Percentiles rank a stretch among this genome's conserved stretches.
Conservation (phyloP, 805 yeast genomes). For the Saccharomycopsis schoenii region DNA sequence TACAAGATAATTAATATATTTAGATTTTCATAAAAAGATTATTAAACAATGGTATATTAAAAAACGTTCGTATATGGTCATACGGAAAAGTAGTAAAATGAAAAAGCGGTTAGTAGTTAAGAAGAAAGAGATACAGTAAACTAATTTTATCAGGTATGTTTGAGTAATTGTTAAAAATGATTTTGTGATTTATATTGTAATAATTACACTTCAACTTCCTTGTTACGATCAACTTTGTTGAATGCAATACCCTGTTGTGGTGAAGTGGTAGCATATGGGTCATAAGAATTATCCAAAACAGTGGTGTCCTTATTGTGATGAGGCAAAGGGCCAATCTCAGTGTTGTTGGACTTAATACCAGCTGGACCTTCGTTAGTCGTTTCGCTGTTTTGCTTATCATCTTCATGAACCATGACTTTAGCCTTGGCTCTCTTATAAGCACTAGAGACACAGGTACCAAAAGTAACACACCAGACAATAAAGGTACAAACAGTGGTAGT, state of each 20-base stretch:
- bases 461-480: conserved; percentile 40
- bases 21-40: background rate
- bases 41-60: background rate
- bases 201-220: background rate
- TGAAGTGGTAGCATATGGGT: background rate
- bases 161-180: no score
- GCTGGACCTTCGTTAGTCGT: background rate
- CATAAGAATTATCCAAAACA: background rate
- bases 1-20: background rate
- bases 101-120: background rate
- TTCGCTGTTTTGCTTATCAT: background rate
- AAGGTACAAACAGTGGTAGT: conserved; percentile 48
- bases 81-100: background rate
- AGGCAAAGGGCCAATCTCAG: background rate
- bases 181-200: no score
- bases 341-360: background rate
- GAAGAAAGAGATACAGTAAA: background rate
- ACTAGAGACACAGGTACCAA: conserved; percentile 27
- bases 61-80: background rate
- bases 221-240: background rate
- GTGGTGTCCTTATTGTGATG: background rate
- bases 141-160: no score
- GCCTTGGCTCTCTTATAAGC: conserved; percentile 8
- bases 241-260: background rate
- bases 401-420: background rate